These are phyloP conservation scores for Rubroboletus pulcherrimus DNA, from an alignment of 768 basidiomycete genomes.

Conservation along the genomic window DNA sequence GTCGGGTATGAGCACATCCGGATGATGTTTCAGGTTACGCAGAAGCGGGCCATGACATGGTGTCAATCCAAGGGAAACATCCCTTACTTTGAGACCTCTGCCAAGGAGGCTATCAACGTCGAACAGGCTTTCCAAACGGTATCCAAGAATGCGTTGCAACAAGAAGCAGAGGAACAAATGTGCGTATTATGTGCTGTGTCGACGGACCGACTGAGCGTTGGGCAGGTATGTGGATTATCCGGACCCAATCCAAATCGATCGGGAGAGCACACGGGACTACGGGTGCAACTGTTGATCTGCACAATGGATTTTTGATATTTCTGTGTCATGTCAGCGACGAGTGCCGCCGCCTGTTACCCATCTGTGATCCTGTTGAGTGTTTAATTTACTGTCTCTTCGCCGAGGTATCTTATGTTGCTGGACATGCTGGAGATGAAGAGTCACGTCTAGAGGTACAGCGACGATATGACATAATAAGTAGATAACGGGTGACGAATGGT, in stretches of 20 bases:
- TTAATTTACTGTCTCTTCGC: constrained; percentile 28
- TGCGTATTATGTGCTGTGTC: constrained; percentile 39
- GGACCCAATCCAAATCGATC: constrained; percentile 95
- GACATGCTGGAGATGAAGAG: constrained; percentile 10
- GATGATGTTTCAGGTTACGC: constrained; percentile 67
- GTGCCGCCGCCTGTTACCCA: constrained; percentile 30
- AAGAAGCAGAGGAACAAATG: constrained; percentile 96
- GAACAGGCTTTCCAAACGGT: constrained; percentile 99
- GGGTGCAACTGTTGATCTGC: constrained; percentile 80
- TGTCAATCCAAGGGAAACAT: constrained; percentile 99
- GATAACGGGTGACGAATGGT: constrained; percentile 8
- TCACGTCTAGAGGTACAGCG: constrained; percentile 8
- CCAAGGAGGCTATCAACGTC: constrained; percentile 99
- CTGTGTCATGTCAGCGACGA: constrained; percentile 24
- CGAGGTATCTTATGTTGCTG: constrained; percentile 25
- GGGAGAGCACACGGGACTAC: constrained; percentile 86
- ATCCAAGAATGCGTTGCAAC: constrained; percentile 98
- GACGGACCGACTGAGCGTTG: constrained; percentile 12
- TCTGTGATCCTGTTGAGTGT: constrained; percentile 32
- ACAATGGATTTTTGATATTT: constrained; percentile 25
- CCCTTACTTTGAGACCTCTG: constrained; percentile 99
- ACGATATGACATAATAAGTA: constrained; percentile 16
- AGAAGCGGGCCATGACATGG: constrained; percentile 99
- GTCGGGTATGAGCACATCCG: neutral
- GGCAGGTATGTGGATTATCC: constrained; percentile 97